Evolutionary conservation across 257 asterid species (phyloP), one percentile per base, ranked within the genome.

Genomic region (Apocynum venetum): DNA sequence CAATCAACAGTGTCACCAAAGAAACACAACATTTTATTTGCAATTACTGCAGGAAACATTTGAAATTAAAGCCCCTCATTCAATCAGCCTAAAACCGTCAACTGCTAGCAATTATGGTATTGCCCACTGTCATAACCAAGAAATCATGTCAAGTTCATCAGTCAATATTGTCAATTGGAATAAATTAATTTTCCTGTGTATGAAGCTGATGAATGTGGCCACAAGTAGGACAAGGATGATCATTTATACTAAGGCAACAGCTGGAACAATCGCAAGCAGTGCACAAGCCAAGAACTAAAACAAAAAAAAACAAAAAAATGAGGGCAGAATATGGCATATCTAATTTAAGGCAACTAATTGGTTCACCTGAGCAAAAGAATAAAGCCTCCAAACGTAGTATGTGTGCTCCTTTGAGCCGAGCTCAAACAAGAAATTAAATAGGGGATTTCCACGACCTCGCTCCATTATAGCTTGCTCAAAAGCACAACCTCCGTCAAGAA

Each of bases 401-500:
- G 97, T 88, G 77, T 94, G 98, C 82, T 94, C 98, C 88, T 91
- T 92, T 1, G 97, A 89, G 36, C 97, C 97, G 80, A 94, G 98
- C 88, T 94, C 98, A 88, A 94, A 94, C 86, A 94, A 87, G 87
- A 92, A 94, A 75, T 65, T 82, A 79, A 94, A 94, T 49, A 90
- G 81, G 77, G 92, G 88, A 83, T 92, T 94, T 80, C 98, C 98
- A 78, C 97, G 97, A 73, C 97, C 97, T 63, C 96, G 84, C 83
- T 94, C 97, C 97, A 94, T 92, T 87, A 94, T 92, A 71, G 97
- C 98, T 89, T 94, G 98, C 85, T 94, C 98, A 79, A 94, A 94
- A 73, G 96, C 94, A 85, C 98, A 94, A 80, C 98, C 98, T 20
- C 98, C 98, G 71, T 94, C 98, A 81, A 94, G 98, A 87, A 94